Evolutionary conservation across 2,329 filamentous ascomycete species (phyloP).

Genomic region (Ascochyta pisi): DNA sequence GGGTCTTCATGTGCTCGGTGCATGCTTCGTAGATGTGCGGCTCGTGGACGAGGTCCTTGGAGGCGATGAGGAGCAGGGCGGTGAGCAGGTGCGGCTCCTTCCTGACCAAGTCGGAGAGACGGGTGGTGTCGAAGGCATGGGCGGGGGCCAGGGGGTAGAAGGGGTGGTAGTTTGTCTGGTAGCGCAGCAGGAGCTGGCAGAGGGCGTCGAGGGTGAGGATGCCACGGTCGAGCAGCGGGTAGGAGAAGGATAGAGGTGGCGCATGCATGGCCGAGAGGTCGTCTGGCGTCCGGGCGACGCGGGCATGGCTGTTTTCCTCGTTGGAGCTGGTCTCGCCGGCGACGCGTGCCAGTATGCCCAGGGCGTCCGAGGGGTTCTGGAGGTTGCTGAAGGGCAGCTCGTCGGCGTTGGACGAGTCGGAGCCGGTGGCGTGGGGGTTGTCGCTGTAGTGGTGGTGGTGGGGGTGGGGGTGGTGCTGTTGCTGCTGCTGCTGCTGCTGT

Average conservation of each 20-base stretch:
- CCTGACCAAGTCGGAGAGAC: slow-evolving; percentile 63
- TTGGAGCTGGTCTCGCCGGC: slow-evolving; percentile 49
- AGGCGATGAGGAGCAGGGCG: slow-evolving; percentile 73
- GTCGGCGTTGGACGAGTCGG: slow-evolving; percentile 42
- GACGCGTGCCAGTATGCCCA: slow-evolving; percentile 57
- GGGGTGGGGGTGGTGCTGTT: neutral
- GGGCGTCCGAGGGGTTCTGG: slow-evolving; percentile 58
- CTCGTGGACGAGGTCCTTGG: slow-evolving; percentile 72
- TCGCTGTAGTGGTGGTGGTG: slow-evolving; percentile 21
- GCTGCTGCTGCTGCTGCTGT: neutral
- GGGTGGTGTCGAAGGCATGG: slow-evolving; percentile 62
- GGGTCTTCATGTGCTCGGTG: slow-evolving; percentile 72
- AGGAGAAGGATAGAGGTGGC: slow-evolving; percentile 51
- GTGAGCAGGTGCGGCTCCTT: slow-evolving; percentile 73
- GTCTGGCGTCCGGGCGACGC: slow-evolving; percentile 4
- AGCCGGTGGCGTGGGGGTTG: slow-evolving; percentile 36
- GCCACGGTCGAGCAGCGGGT: slow-evolving; percentile 51
- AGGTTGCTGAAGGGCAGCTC: slow-evolving; percentile 52
- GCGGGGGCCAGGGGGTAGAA: slow-evolving; percentile 73
- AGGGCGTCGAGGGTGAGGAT: slow-evolving; percentile 55
- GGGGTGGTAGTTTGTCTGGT: slow-evolving; percentile 70
- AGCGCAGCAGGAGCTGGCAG: slow-evolving; percentile 63
- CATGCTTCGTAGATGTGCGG: slow-evolving; percentile 70
- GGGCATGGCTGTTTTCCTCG: slow-evolving; percentile 27
- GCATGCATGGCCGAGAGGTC: slow-evolving; percentile 25